Percentiles rank a stretch among this genome's conserved stretches.
Evolutionary conservation across 495 filamentous ascomycete genomes (phyloP).

Genomic region (Achaetomiella virescens): DNA sequence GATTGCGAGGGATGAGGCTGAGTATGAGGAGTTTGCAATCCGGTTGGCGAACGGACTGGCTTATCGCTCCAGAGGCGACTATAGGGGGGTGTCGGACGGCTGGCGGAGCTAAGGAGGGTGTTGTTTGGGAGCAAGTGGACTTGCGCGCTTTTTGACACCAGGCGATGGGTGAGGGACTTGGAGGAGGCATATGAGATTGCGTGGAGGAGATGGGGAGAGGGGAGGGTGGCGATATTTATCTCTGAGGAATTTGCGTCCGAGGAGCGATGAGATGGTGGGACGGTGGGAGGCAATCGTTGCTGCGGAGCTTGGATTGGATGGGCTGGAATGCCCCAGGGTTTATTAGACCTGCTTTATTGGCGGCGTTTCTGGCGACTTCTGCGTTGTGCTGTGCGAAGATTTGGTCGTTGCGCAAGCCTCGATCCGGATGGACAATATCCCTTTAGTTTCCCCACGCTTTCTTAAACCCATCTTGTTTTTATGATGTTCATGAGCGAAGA

Average conservation of each 20-base stretch:
- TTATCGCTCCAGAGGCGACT: conserved; percentile 41
- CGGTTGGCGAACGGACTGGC: conserved; percentile 60
- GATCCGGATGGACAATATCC: too few species aligned
- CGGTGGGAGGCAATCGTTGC: too few species aligned
- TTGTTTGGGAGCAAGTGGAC: conserved; percentile 76
- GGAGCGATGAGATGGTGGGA: too few species aligned
- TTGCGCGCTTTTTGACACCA: conserved; percentile 85
- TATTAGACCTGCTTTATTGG: too few species aligned
- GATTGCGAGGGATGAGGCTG: conserved; percentile 67
- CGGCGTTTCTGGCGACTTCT: too few species aligned
- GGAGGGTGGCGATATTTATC: conserved; percentile 83
- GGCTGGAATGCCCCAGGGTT: too few species aligned
- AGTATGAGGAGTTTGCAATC: conserved; percentile 78
- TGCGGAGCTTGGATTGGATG: too few species aligned
- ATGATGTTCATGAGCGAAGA: too few species aligned
- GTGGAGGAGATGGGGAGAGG: conserved; percentile 83
- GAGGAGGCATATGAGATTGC: conserved; percentile 84
- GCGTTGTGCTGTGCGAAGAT: too few species aligned
- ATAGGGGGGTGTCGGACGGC: conserved; percentile 57
- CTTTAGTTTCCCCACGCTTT: too few species aligned
- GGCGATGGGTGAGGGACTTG: conserved; percentile 85
- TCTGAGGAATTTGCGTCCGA: conserved; percentile 34
- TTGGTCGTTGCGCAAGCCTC: too few species aligned
- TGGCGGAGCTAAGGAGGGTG: conserved; percentile 70
- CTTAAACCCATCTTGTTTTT: too few species aligned